Evolutionary conservation across 345 rosid genomes (phyloP).

Genomic region (Citrus medica): DNA sequence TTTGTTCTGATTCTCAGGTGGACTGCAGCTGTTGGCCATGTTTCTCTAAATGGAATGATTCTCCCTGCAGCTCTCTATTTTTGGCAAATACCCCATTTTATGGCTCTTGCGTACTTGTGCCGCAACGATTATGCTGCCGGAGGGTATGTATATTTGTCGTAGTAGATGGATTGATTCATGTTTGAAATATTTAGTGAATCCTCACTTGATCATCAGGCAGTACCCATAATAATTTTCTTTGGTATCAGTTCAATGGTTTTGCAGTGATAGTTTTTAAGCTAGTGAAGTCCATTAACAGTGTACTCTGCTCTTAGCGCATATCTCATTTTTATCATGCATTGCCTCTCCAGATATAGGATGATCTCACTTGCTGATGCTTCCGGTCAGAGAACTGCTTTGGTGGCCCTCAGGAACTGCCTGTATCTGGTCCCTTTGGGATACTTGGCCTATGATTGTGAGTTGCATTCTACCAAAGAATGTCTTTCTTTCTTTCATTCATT

Average conservation of each 20-base stretch:
- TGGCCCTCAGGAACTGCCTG: conserved; percentile 84
- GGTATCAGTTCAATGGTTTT: not conserved
- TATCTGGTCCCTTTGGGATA: conserved; percentile 84
- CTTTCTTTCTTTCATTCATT: not conserved
- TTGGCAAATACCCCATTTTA: conserved; percentile 99
- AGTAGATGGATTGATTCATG: not conserved
- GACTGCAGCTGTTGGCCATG: conserved; percentile 84
- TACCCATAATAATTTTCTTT: not conserved
- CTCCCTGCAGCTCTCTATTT: conserved; percentile 94
- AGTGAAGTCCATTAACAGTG: not conserved
- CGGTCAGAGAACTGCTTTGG: conserved; percentile 72
- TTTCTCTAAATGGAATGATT: conserved; percentile 65
- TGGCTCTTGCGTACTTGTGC: conserved; percentile 90
- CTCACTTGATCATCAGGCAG: not conserved
- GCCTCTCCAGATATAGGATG: conserved; percentile 68
- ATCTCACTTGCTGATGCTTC: conserved; percentile 83
- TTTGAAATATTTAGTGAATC: not conserved
- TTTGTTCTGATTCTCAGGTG: conserved; percentile 50
- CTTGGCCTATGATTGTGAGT: conserved; percentile 88
- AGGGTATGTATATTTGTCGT: conserved; percentile 56
- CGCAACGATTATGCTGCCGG: conserved; percentile 93
- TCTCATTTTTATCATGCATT: not conserved
- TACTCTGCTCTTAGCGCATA: not conserved
- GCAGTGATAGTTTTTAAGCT: not conserved
- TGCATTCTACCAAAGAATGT: not conserved